phyloP scores from a whole-genome alignment of 192 early-diverging fungal species.

The Backusella macrospora region DNA sequence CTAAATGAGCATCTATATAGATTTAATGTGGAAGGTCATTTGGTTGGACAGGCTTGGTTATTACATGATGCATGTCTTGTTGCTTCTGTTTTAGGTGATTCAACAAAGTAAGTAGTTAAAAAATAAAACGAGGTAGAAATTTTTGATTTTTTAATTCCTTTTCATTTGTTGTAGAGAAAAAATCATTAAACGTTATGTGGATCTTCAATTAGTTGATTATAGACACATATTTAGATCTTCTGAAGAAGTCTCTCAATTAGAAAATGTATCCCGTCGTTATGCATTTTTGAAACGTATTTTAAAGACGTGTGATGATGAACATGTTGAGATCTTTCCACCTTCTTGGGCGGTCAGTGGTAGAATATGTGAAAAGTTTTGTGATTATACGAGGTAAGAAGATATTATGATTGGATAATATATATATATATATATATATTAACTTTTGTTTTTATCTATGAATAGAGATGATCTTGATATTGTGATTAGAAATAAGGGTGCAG shows the following conservation, averaged over 20 bases:
- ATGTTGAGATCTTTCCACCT: constrained; percentile 78
- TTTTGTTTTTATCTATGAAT: neutral
- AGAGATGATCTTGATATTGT: constrained; percentile 71
- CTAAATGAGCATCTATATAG: too few relatives aligned
- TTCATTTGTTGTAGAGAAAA: constrained; percentile 44
- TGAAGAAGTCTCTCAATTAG: constrained; percentile 80
- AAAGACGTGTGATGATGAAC: constrained; percentile 89
- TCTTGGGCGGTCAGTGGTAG: constrained; percentile 76
- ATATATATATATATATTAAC: too few relatives aligned
- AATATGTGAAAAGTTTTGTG: constrained; percentile 78
- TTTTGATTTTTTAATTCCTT: neutral
- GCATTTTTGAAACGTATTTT: constrained; percentile 92
- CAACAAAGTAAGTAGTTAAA: constrained; percentile 53
- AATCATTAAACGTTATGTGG: constrained; percentile 81
- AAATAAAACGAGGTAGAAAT: neutral
- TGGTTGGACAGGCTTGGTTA: constrained; percentile 50
- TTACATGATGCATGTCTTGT: constrained; percentile 82
- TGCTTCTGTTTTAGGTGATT: constrained; percentile 66
- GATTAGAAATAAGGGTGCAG: constrained; percentile 43
- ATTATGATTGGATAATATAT: too few relatives aligned
- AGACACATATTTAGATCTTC: constrained; percentile 72
- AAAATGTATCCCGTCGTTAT: constrained; percentile 85
- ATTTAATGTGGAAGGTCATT: constrained; percentile 65
- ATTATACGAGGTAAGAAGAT: constrained; percentile 80
- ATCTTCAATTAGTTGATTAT: constrained; percentile 83